Percentiles rank a stretch among this genome's conserved stretches.
Conservation (phyloP, 2,329 filamentous ascomycete species). For the Ustulina deusta region DNA sequence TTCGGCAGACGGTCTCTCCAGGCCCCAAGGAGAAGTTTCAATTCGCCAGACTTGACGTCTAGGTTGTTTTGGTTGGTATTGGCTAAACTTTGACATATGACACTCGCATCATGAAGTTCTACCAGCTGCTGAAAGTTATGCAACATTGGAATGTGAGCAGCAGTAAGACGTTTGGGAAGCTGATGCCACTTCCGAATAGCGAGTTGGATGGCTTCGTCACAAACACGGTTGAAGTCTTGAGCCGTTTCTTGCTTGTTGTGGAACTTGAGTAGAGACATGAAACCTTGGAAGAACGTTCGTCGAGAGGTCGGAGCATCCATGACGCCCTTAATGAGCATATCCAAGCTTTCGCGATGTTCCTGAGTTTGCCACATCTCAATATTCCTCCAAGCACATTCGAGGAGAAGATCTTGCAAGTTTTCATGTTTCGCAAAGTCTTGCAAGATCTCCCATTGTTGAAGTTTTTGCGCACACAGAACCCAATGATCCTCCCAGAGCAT, state of each 20-base stretch:
- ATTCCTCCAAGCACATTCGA: conserved; percentile 96
- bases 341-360: conserved; percentile 88
- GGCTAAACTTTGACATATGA: conserved; percentile 92
- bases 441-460: conserved; percentile 98
- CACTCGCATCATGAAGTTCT: conserved; percentile 95
- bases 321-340: conserved; percentile 94
- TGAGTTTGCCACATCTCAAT: conserved; percentile 93
- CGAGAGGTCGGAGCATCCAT: conserved; percentile 97
- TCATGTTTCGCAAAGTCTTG: conserved; percentile 99
- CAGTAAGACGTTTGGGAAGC: conserved; percentile 90
- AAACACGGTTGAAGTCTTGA: conserved; percentile 87
- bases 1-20: conserved; percentile 97
- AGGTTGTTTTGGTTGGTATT: conserved; percentile 87
- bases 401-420: conserved; percentile 94
- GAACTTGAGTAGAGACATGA: conserved; percentile 95
- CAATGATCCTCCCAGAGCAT: conserved; percentile 99
- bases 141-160: conserved; percentile 92
- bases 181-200: conserved; percentile 99
- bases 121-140: conserved; percentile 99
- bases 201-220: conserved; percentile 96
- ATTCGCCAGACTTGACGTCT: conserved; percentile 93
- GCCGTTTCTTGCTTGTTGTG: conserved; percentile 87
- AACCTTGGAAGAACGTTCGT: conserved; percentile 96
- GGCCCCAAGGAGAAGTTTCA: conserved; percentile 91
- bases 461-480: conserved; percentile 96